These are phyloP conservation scores for Colletotrichum tropicicola DNA, from an alignment of 2,329 filamentous ascomycete genomes.

Conservation along the genomic window DNA sequence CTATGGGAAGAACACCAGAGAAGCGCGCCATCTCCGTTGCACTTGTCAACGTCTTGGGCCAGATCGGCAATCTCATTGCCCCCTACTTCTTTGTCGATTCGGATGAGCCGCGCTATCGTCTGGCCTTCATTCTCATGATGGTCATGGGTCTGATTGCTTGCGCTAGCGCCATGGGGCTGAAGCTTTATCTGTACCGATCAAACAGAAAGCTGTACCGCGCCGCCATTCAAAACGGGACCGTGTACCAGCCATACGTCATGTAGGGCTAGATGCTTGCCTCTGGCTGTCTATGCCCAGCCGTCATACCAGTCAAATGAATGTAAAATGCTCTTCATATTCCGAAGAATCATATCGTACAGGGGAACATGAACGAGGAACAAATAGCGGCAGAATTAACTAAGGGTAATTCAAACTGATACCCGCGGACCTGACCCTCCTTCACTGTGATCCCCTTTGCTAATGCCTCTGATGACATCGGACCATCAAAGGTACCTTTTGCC, in stretches of 20 bases:
- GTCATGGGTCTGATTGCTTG: conserved; percentile 18
- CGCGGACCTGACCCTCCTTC: neutral
- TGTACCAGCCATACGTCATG: conserved; percentile 32
- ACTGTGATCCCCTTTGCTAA: neutral
- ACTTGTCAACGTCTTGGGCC: conserved; percentile 23
- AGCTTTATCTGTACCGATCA: conserved; percentile 28
- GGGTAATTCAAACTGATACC: neutral
- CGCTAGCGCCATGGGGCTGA: conserved; percentile 24
- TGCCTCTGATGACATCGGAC: neutral
- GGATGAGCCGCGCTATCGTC: conserved; percentile 35
- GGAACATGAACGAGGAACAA: too few species aligned
- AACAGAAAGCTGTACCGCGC: conserved; percentile 32
- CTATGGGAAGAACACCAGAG: conserved; percentile 35
- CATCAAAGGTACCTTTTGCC: conserved; percentile 39
- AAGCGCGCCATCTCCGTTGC: conserved; percentile 36
- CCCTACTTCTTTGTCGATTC: conserved; percentile 37
- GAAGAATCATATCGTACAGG: too few species aligned
- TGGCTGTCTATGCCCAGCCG: too few species aligned
- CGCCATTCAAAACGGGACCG: conserved; percentile 28
- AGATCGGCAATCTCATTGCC: conserved; percentile 36
- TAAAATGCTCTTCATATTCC: too few species aligned
- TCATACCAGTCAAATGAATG: too few species aligned
- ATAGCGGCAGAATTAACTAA: too few species aligned
- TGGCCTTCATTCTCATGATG: conserved; percentile 37
- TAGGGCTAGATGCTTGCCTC: too few species aligned